These are phyloP conservation scores for Calonectria pauciramosa DNA, from an alignment of 2,329 filamentous ascomycete genomes.

Conservation along the genomic window DNA sequence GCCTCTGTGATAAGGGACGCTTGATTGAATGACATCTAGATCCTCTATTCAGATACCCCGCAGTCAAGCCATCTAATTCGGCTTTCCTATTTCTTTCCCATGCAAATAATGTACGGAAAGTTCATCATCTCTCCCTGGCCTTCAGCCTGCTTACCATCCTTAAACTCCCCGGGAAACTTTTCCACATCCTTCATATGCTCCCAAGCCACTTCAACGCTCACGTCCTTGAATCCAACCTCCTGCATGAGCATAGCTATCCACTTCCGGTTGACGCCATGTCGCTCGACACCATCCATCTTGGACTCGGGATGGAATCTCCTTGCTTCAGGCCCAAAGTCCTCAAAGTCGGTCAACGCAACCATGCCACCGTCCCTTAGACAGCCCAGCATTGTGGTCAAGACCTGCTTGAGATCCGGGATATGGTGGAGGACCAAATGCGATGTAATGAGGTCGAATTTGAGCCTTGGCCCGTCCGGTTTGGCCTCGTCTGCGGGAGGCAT, in stretches of 20 bases:
- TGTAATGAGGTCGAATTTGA: constrained; percentile 65
- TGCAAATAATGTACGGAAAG: constrained; percentile 56
- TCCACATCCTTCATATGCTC: constrained; percentile 65
- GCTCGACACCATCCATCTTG: constrained; percentile 67
- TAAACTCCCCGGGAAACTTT: constrained; percentile 58
- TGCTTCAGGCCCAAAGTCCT: constrained; percentile 67
- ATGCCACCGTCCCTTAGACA: constrained; percentile 62
- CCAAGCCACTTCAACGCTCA: constrained; percentile 62
- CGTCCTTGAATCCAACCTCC: constrained; percentile 55
- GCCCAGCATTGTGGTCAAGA: constrained; percentile 61
- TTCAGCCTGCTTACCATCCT: constrained; percentile 47
- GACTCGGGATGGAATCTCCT: constrained; percentile 64
- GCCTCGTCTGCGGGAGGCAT: constrained; percentile 53
- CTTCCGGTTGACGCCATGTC: constrained; percentile 62
- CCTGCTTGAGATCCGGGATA: constrained; percentile 58
- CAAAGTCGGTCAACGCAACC: constrained; percentile 69
- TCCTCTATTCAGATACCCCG: not conserved
- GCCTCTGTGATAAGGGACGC: too few species aligned
- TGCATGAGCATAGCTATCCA: constrained; percentile 58
- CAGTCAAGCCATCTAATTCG: not conserved
- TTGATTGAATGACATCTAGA: not conserved
- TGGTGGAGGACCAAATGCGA: constrained; percentile 70
- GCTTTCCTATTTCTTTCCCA: constrained; percentile 44
- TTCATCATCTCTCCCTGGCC: constrained; percentile 46
- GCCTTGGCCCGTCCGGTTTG: constrained; percentile 44